Evolutionary conservation across 176 grass and related monocot genomes (phyloP), one percentile per base, ranked within the genome.

Genomic region (Musa acuminata): DNA sequence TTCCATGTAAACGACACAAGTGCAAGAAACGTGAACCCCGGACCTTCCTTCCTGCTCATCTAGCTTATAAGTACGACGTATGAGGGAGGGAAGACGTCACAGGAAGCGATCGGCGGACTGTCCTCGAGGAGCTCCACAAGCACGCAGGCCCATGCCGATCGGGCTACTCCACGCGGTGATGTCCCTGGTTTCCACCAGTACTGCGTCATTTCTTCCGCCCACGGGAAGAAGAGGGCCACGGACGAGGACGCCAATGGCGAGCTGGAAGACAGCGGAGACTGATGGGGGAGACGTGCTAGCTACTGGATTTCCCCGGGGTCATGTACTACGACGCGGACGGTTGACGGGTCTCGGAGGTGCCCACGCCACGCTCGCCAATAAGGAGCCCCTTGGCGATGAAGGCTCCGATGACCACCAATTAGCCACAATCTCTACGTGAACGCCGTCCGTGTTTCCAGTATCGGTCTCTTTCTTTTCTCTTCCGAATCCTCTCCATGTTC

Each of bases 201-300:
- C 65, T 0, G 35, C 57, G 8, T 14, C 24, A 23, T 68, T 11
- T 0, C 23, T 3, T 11, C 27, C 65, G 11, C 27, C 25, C 3
- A 11, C 23, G 13, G 65, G 24, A 68, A 25, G 25, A 85, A 69
- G 80, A 80, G 77, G 87, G 76, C 76, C 11, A 79, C 80, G 12
- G 79, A 43, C 80, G 76, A 83, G 80, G 60, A 53, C 71, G 25
- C 2, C 66, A 52, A 2, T 17, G 79, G 57, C 1, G 79, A 62
- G 0, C 51, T 22, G 2, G 35, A 23, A n/a, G 0, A 13, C 35
- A 74, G 78, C 8, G 80, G 82, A 9, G 82, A 79, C 81, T 91
- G 27, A 80, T 87, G 88, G 88, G 88, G 1, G 88, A 85, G 19
- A 91, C 82, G 85, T 91, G 88, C 76, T 76, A 82, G 23, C 88